Evolutionary conservation across 2,329 filamentous ascomycete genomes (phyloP), one percentile per base, ranked within the genome.

Genomic region (Blastomyces gilchristii): DNA sequence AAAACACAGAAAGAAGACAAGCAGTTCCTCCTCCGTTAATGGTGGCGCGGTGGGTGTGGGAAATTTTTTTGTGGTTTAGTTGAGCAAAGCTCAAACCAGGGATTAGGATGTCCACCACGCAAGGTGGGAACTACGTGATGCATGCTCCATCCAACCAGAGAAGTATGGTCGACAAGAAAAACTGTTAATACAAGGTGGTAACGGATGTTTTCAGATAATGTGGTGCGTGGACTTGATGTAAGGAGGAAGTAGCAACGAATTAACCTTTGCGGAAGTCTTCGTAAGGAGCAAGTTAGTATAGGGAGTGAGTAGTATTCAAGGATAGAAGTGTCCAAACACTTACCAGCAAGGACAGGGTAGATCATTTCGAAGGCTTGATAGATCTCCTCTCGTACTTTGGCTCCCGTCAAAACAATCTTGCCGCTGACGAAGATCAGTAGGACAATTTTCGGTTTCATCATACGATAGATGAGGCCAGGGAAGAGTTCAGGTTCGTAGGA

Each of bases 381-480:
- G 69, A 99, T 97, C 80, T 97, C 94, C 78, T 99, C 94, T 70
- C 94, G 89, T 68, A 97, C 92, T 76, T 99, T 97, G 69, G 94
- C 94, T 73, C 94, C 94, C 52, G 94, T 97, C 74, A 97, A 84
- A 72, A 97, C 94, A 66, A 97, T 97, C 84, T 97, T 97, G 73
- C 93, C 94, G 72, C 89, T 94, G 72, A 97, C 93, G 81, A 97
- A 97, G 77, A 99, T 97, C 74, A 97, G 82, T 34, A 97, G 86
- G 62, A 97, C 93, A 69, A 97, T 96, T 86, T 97, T 97, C 25
- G 94, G 94, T 83, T 97, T 97, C 83, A 97, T 97, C 94, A 99
- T 99, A 76, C 94, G 91, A 80, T 99, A 99, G 80, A 99, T 99
- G 61, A 99, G 87, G 85, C 94, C 94, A 73, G 94, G 94, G 85